Evolutionary conservation across 2,329 filamentous ascomycete genomes (phyloP).

Genomic region (Fusarium napiforme): DNA sequence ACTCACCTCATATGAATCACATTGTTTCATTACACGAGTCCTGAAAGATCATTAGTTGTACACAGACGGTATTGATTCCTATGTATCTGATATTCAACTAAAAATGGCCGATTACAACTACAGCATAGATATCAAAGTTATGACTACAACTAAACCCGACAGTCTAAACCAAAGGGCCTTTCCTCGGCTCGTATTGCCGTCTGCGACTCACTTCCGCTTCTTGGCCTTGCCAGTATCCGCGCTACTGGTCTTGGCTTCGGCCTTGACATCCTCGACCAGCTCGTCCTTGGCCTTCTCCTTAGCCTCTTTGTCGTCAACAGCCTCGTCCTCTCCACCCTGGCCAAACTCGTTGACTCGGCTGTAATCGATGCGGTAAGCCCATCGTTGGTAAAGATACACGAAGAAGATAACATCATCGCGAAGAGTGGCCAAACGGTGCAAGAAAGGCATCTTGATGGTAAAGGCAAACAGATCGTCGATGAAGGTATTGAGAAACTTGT

Average conservation of each 20-base stretch:
- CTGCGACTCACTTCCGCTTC: slow-evolving; percentile 53
- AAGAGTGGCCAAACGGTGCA: slow-evolving; percentile 91
- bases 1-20: not conserved
- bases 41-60: not conserved
- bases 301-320: slow-evolving; percentile 74
- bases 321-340: slow-evolving; percentile 93
- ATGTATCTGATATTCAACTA: not conserved
- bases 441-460: slow-evolving; percentile 98
- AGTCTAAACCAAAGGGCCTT: not conserved
- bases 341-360: slow-evolving; percentile 96
- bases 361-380: slow-evolving; percentile 92
- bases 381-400: slow-evolving; percentile 94
- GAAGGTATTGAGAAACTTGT: slow-evolving; percentile 98
- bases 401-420: slow-evolving; percentile 99
- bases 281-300: slow-evolving; percentile 54
- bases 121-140: not conserved
- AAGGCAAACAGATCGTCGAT: slow-evolving; percentile 99
- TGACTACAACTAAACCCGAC: not conserved
- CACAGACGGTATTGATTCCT: not conserved
- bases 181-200: not conserved
- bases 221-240: slow-evolving; percentile 59
- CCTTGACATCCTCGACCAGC: slow-evolving; percentile 51
- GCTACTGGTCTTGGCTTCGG: slow-evolving; percentile 60
- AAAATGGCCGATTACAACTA: not conserved
- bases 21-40: not conserved